A percentile compares a stretch with the other conserved stretches of the same genome.
Evolutionary conservation across 805 yeast genomes (phyloP).

Genomic region (Ogataea methanolica): DNA sequence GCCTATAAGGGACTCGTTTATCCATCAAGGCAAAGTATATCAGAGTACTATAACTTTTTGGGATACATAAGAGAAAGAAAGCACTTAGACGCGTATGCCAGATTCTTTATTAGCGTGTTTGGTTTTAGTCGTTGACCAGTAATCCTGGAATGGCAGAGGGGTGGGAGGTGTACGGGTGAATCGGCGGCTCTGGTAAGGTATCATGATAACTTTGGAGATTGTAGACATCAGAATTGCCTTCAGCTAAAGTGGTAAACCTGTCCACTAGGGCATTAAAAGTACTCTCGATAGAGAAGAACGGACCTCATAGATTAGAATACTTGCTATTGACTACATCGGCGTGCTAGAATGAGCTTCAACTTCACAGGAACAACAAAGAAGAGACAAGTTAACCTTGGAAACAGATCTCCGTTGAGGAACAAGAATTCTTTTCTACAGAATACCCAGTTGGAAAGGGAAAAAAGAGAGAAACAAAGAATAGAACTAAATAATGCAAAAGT

Average conservation of each 20-base stretch:
- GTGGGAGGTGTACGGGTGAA: no score
- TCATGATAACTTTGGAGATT: no score
- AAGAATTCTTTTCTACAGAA: constrained; percentile 48
- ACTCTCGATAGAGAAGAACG: background rate
- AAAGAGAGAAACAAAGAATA: constrained; percentile 52
- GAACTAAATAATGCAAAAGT: constrained; percentile 43
- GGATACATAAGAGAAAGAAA: no score
- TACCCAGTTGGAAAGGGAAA: constrained; percentile 61
- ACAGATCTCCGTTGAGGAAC: constrained; percentile 25
- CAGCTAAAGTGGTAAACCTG: no score
- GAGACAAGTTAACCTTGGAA: constrained; percentile 48
- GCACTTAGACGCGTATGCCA: background rate
- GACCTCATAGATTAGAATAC: background rate
- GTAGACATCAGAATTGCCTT: no score
- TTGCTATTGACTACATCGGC: background rate
- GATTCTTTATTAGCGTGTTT: no score
- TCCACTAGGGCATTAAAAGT: no score
- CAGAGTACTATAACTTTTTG: no score
- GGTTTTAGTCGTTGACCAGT: no score
- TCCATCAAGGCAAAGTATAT: background rate
- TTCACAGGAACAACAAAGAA: constrained; percentile 30
- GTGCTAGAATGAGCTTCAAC: constrained; percentile 22
- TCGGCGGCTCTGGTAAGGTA: no score
- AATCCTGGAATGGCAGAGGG: no score
- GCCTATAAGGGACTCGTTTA: no score